Conservation (phyloP, 768 basidiomycete genomes). For the Saitozyma sp. region DNA sequence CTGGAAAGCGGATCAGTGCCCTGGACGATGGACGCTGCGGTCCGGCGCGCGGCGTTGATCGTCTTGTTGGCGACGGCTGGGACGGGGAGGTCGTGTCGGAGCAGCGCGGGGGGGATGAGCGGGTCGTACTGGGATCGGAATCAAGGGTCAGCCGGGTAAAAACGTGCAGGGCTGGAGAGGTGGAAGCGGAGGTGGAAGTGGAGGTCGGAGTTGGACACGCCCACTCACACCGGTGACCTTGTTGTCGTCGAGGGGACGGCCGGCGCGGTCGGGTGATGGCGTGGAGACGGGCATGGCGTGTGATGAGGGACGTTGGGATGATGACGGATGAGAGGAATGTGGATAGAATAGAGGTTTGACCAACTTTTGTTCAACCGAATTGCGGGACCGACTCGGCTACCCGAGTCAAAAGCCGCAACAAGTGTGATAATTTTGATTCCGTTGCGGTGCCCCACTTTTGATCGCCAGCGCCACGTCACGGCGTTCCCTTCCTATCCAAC, state of each 20-base stretch:
- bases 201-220: neutral
- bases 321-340: no score
- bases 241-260: slow-evolving; percentile 42
- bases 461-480: neutral
- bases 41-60: slow-evolving; percentile 75
- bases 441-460: neutral
- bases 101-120: slow-evolving; percentile 87
- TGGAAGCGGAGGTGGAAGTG: neutral
- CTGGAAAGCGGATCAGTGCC: slow-evolving; percentile 72
- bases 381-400: neutral
- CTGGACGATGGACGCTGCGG: slow-evolving; percentile 73
- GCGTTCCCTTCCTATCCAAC: no score
- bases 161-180: neutral
- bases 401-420: neutral
- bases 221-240: slow-evolving; percentile 44
- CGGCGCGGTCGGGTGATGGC: slow-evolving; percentile 34
- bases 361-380: neutral
- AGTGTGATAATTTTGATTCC: neutral
- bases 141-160: neutral
- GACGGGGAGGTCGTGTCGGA: slow-evolving; percentile 80
- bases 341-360: no score
- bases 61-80: slow-evolving; percentile 66
- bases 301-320: no score
- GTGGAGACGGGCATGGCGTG: slow-evolving; percentile 23
- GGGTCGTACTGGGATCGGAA: slow-evolving; percentile 75